phyloP scores from a whole-genome alignment of 805 yeast genomes.

The Kluyveromyces aestuarii region DNA sequence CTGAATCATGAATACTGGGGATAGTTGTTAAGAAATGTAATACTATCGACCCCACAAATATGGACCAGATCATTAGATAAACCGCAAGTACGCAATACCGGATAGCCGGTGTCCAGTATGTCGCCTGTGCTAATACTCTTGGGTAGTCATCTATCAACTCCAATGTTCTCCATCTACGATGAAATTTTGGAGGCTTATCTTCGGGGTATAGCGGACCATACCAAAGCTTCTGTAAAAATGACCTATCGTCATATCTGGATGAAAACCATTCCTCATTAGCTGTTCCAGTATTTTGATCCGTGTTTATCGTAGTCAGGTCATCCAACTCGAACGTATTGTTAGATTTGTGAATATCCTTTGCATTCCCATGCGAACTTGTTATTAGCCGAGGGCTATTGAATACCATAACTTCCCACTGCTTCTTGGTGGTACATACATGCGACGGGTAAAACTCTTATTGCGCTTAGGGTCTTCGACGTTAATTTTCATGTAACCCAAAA shows the following conservation, averaged over 20 bases:
- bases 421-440: background rate
- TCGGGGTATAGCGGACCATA: constrained; percentile 43
- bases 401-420: background rate
- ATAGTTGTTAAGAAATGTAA: constrained; percentile 38
- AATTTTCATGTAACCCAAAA: background rate
- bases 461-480: background rate
- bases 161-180: constrained; percentile 12
- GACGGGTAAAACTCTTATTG: background rate
- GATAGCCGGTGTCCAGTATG: constrained; percentile 23
- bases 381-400: background rate
- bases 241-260: background rate
- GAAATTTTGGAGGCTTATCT: constrained; percentile 41
- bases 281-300: background rate
- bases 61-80: constrained; percentile 42
- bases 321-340: constrained; percentile 1
- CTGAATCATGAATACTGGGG: constrained; percentile 27
- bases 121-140: constrained; percentile 1
- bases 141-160: constrained; percentile 39
- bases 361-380: background rate
- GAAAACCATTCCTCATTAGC: constrained; percentile 15
- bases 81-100: constrained; percentile 26
- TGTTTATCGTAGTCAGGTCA: background rate
- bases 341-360: constrained; percentile 1
- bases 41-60: constrained; percentile 30
- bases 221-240: constrained; percentile 32